phyloP scores from a whole-genome alignment of 140 eudicot species.

The Bidens hawaiensis region DNA sequence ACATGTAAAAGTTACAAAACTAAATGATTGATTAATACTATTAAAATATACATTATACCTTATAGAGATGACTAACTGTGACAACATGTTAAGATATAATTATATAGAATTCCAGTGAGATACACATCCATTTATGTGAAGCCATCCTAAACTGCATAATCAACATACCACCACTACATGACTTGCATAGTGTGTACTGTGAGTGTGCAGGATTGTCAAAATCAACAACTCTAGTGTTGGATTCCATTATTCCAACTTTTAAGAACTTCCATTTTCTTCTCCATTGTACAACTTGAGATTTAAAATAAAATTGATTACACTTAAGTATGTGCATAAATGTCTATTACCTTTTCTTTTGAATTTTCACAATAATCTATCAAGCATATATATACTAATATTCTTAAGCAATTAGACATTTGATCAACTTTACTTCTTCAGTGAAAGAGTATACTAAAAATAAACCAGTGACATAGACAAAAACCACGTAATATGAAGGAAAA shows the following conservation, averaged over 20 bases:
- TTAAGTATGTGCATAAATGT: background rate
- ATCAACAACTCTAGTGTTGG: background rate
- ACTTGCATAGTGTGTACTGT: background rate
- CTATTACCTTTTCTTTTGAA: background rate
- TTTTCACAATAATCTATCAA: background rate
- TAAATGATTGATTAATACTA: background rate
- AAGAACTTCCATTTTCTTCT: background rate
- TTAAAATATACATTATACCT: background rate
- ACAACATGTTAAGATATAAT: background rate
- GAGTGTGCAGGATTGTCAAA: background rate
- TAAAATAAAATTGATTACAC: background rate
- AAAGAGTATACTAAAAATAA: background rate
- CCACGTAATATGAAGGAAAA: background rate
- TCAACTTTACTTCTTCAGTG: background rate
- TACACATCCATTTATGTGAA: background rate
- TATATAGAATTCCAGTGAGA: background rate
- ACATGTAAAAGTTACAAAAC: background rate
- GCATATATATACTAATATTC: background rate
- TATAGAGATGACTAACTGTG: background rate
- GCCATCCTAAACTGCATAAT: background rate
- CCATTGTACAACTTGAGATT: background rate
- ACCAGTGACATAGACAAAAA: background rate
- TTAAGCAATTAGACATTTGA: background rate
- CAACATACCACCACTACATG: background rate
- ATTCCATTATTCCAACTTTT: background rate